Evolutionary conservation across 2,329 filamentous ascomycete genomes (phyloP), one percentile per base, ranked within the genome.

Genomic region (Zarea fungicola): DNA sequence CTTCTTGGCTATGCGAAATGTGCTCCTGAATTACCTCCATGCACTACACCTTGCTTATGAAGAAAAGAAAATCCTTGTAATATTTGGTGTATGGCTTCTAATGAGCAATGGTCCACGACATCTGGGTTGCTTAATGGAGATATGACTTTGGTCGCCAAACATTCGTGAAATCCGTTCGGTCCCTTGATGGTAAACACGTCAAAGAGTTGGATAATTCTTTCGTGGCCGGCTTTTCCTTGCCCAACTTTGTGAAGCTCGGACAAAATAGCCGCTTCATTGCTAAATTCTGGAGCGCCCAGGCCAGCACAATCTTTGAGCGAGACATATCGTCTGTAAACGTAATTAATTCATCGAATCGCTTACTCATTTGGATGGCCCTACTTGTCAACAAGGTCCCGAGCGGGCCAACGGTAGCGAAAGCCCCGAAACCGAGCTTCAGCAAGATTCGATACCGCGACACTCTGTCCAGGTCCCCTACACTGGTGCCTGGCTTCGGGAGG

Each of bases 61-160:
- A 43, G 41, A n/a, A 43, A 43, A 11, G 28, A n/a, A 34, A 43
- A 43, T 10, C 41, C 41, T 23, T 43, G 13, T 25, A 43, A 16
- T 3, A 32, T 16, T 23, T 43, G 41, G 14, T 34, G 14, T 8
- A 43, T 9, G 41, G 28, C 8, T 13, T 22, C 19, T 8, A 21
- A 16, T 34, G 41, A 16, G 28, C 19, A 43, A 6, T 23, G 19
- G 41, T 8, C 6, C 16, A 42, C 6, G 40, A 21, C 13, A 31
- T 31, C 10, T n/a, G 9, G 5, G 4, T 42, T 21, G 19, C 18
- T 43, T 8, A 43, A 13, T 2, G 41, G 28, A 18, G 28, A 4
- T 16, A 43, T 13, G 19, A 43, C 41, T 18, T 43, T 29, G 4
- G 41, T 43, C 3, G 34, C 41, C 14, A 43, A 16, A 34, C 41